Evolutionary conservation across 768 basidiomycete species (phyloP), one percentile per base, ranked within the genome.

Genomic region (Udeniomyces megalosporus): DNA sequence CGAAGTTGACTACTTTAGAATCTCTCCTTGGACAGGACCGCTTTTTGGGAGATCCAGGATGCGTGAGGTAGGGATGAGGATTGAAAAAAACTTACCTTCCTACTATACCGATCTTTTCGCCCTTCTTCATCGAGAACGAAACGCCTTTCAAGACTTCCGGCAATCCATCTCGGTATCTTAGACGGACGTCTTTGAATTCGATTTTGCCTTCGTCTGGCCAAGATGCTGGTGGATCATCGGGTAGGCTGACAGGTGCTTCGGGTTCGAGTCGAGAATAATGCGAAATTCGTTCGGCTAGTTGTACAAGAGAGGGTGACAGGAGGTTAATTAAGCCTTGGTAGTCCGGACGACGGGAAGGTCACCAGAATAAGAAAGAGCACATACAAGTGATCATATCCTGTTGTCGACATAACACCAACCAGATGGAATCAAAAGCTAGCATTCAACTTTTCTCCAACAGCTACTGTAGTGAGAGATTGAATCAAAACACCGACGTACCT

Each of bases 41-140:
- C n/a, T n/a, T n/a, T n/a, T n/a, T n/a, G n/a, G n/a, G 38, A 8
- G 38, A 42, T 42, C 17, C 8, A 42, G 17, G 8, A 12, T 26
- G 17, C 6, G 47, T 11, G 46, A 10, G n/a, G 31, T 42, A 29
- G 24, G 5, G 22, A 31, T 0, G 29, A 15, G 34, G 24, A 35
- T 22, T 57, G 26, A 55, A 44, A 81, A 46, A 6, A 45, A 46
- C 32, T 31, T 31, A 61, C 49, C 68, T 67, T 0, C 78, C 78
- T 20, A 78, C 77, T 60, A 95, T 82, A n/a, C 93, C 93, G 49
- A 93, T 81, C 73, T 91, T 93, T 71, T 92, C 86, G 50, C 79
- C 81, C 0, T 85, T 77, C 68, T 81, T 77, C 68, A 91, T 82
- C 8, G 72, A 78, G 64, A 97, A 72, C 14, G 79, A 80, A 58